A percentile compares a stretch with the other conserved stretches of the same genome.
Conservation (phyloP, 768 basidiomycete genomes). For the Suillus occidentalis region DNA sequence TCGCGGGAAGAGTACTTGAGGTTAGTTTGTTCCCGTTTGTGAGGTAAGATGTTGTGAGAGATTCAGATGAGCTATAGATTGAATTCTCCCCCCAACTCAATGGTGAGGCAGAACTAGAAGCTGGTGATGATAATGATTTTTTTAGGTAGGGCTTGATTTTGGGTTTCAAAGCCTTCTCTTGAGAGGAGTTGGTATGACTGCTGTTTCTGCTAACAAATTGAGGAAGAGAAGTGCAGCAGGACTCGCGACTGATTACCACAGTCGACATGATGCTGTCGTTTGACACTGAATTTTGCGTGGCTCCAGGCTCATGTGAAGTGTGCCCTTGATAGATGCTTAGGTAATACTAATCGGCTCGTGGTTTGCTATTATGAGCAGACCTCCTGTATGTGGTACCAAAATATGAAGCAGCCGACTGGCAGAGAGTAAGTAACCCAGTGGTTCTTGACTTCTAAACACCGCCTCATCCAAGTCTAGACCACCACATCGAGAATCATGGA, state of each 20-base stretch:
- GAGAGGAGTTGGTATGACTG: neutral
- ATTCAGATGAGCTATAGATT: neutral
- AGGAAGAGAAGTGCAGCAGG: neutral
- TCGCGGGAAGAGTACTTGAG: neutral
- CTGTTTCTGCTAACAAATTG: neutral
- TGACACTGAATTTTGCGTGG: no score
- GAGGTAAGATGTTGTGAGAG: neutral
- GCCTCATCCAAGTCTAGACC: no score
- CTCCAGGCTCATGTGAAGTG: no score
- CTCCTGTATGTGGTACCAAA: no score
- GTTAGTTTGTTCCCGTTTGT: neutral
- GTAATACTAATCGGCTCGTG: no score
- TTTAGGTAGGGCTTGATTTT: neutral
- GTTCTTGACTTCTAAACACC: no score
- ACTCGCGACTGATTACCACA: neutral
- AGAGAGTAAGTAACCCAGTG: no score
- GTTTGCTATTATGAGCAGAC: no score
- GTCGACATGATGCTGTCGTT: no score
- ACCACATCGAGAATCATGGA: no score
- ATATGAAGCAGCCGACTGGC: no score
- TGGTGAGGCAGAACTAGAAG: neutral
- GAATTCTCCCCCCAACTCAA: neutral
- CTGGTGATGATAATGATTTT: neutral
- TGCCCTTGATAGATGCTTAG: no score
- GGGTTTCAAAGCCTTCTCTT: neutral